Base-by-base conservation (phyloP, 371 early-diverging fungal species). In the Haplosporangium sp. region DNA sequence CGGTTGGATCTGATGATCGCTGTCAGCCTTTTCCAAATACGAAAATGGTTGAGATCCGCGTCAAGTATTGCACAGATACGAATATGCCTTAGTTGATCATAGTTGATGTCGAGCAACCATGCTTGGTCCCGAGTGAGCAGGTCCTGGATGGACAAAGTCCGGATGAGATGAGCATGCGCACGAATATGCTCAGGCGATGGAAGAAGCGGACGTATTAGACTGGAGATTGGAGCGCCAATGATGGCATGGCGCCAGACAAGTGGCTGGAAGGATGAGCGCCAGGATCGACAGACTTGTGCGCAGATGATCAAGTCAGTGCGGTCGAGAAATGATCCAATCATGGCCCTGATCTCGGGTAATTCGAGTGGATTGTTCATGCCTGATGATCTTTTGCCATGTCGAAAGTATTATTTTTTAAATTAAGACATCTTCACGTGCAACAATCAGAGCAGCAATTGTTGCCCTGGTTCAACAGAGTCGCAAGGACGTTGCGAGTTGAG, bases 211-310 rank as follows among this genome's bases (percentile, higher is more conserved):
- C 40, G 40, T 18, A 16, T 38, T 23, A 58, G 10, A 13, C 18
- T n/a, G 18, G 50, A 11, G 38, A 36, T 6, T 48, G 38, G 36
- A 21, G 47, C 11, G 23, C 36, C 21, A 20, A 62, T 20, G 20
- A 58, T 23, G 11, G 58, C 59, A 43, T 66, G 45, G 23, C 48
- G 53, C 68, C 68, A 68, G 29, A 68, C 38, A 21, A 68, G 50
- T 6, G 62, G 55, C 6, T 42, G 10, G 23, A 68, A 61, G 21
- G 55, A 37, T 16, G 13, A 16, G 14, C 37, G 55, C 68, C 68
- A 68, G 21, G 55, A 14, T 5, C 37, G 18, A 13, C 41, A 54
- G 18, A 68, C 68, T 13, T 41, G 36, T 12, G 47, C 37, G 16
- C 62, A 61, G 12, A 37, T 36, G 21, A 42, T 43, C 16, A 55